Evolutionary conservation across 148 eudicot genomes (phyloP), one percentile per base, ranked within the genome.

Genomic region (Camellia lanceoleosa): DNA sequence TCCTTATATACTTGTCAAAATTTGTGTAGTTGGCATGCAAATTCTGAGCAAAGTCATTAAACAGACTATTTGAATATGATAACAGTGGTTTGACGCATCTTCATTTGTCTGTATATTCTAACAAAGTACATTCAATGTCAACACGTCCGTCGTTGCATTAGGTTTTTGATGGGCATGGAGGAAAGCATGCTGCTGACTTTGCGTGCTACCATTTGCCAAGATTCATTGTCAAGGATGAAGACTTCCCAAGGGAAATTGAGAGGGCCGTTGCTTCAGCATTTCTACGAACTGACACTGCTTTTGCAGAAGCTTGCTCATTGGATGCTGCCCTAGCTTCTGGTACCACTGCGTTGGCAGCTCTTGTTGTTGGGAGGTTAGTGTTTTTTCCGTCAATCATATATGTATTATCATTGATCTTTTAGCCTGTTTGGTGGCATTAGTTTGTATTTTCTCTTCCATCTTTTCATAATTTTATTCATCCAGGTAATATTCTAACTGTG

Each of bases 111-210:
- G 43, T 47, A 13, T 47, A 47, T 66, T 52, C 74, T 49, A 47
- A 46, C 43, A 19, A 70, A 14, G 13, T 64, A 55, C 38, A 66
- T 3, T 66, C 16, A 52, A 30, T 73, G 20, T 52, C 46, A 65
- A 67, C 68, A 66, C 11, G 5, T 42, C 47, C 43, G 62, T 78
- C 30, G 46, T 70, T 74, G 76, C 0, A 10, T 51, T 79, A 92
- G 98, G 91, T 94, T 65, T 94, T 94, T 83, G 97, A 92, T 85
- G 98, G 98, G 75, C 98, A 94, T 83, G 98, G 98, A 62, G 98
- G 98, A 72, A 94, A 91, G 86, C 94, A 91, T 86, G 98, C 98
- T 6, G 98, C 98, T 76, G 95, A 94, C 79, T 94, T 94, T 91
- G 98, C 94, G 10, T 85, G 98, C 85, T 63, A 90, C 82, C 92